Evolutionary conservation across 495 filamentous ascomycete species (phyloP).

Genomic region (Penicillium antarcticum): DNA sequence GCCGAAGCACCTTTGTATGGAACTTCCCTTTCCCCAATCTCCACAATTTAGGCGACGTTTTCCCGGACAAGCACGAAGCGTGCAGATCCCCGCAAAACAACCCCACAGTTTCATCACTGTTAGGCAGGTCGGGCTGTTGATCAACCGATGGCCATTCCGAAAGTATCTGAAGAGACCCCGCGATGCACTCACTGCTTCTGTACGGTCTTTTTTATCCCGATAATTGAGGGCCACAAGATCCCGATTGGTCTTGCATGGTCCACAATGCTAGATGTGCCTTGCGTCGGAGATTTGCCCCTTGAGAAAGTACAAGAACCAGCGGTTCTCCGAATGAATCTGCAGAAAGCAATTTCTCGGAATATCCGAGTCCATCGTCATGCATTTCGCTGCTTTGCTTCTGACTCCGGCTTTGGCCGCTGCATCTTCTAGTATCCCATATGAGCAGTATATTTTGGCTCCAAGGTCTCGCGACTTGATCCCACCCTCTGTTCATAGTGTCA

Average conservation of each 20-base stretch:
- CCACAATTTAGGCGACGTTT: too few relatives aligned
- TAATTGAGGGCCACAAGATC: too few relatives aligned
- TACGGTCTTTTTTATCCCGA: not conserved
- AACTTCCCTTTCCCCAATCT: too few relatives aligned
- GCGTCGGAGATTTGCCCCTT: too few relatives aligned
- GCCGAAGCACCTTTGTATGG: too few relatives aligned
- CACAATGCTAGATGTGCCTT: too few relatives aligned
- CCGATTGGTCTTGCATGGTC: too few relatives aligned
- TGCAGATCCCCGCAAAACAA: not conserved
- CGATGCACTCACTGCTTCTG: conserved; percentile 25
- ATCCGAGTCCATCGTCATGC: conserved; percentile 18
- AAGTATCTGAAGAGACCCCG: not conserved
- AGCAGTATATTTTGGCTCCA: conserved; percentile 44
- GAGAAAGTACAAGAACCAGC: conserved; percentile 34
- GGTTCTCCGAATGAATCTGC: conserved; percentile 22
- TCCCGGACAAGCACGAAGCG: too few relatives aligned
- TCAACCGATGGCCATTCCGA: not conserved
- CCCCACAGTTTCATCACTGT: conserved; percentile 3
- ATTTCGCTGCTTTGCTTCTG: conserved; percentile 23
- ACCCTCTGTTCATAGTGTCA: conserved; percentile 28
- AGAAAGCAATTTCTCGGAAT: too few relatives aligned
- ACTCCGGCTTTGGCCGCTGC: not conserved
- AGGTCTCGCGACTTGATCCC: conserved; percentile 29
- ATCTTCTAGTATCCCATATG: conserved; percentile 15
- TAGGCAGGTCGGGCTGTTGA: not conserved